These are phyloP conservation scores for Metschnikowia continentalis DNA, from an alignment of 805 yeast species.

Conservation along the genomic window DNA sequence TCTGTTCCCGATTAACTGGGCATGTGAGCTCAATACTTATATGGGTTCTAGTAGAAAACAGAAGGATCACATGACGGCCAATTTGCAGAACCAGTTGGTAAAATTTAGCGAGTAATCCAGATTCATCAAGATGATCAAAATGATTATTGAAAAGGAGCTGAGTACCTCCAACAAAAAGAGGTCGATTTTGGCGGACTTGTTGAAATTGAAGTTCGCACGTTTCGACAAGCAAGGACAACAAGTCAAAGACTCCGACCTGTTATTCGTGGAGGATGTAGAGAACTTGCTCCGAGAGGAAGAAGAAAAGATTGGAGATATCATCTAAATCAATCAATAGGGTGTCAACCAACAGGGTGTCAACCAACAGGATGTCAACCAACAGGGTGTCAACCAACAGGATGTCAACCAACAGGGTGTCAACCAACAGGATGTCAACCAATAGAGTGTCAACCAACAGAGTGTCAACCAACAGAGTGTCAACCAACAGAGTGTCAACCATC, in stretches of 20 bases:
- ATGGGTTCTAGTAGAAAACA: slow-evolving; percentile 41
- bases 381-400: slow-evolving; percentile 4
- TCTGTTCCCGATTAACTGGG: too few species aligned
- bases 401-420: slow-evolving; percentile 8
- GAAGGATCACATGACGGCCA: slow-evolving; percentile 70
- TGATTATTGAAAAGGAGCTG: slow-evolving; percentile 55
- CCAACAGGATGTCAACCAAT: too few species aligned
- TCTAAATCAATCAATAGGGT: slow-evolving; percentile 18
- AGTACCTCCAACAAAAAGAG: slow-evolving; percentile 73
- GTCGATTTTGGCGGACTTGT: slow-evolving; percentile 57
- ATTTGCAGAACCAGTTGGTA: slow-evolving; percentile 69
- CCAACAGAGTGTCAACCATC: slow-evolving; percentile 10
- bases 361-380: slow-evolving; percentile 5
- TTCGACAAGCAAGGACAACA: slow-evolving; percentile 69
- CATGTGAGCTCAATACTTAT: too few species aligned
- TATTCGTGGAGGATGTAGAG: slow-evolving; percentile 25
- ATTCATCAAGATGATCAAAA: slow-evolving; percentile 77
- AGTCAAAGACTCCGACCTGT: slow-evolving; percentile 33
- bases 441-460: slow-evolving; percentile 20
- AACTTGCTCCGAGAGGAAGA: slow-evolving; percentile 37
- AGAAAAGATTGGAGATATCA: slow-evolving; percentile 33
- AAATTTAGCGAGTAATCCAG: slow-evolving; percentile 80
- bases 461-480: slow-evolving; percentile 8
- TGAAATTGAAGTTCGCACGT: slow-evolving; percentile 64
- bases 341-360: slow-evolving; percentile 8